Base-by-base conservation (phyloP, 164 flowering plant species). In the Hamamelis virginiana region DNA sequence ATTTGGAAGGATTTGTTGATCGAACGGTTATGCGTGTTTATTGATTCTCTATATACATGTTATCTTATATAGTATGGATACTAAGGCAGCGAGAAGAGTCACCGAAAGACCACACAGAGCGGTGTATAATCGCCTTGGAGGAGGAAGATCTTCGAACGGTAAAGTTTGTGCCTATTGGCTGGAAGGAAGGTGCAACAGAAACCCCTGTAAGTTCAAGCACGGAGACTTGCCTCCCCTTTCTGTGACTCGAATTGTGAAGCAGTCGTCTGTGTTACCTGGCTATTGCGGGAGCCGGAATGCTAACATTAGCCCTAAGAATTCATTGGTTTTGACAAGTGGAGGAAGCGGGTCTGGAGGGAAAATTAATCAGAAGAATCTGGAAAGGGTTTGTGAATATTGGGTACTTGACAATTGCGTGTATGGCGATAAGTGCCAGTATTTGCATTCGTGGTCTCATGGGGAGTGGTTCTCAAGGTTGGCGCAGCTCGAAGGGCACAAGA, bases 381-480 rank as follows among this genome's bases (percentile, higher is more conserved):
- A 27, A 11, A 58, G 28, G 44, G 45, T 68, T 45, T 78, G 78
- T 63, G 23, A 65, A 52, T 58, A 71, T 19, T 83, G 86, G 84
- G 44, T 74, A 18, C 55, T 58, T 0, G 76, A 75, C 4, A 70
- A 69, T 44, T 81, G 87, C 65, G 74, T 64, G 13, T n/a, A 70
- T 56, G 87, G 78, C 26, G 84, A 77, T 8, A 46, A 74, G 56
- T 80, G 87, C 78, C 66, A 59, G 27, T 64, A 62, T 59, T 50
- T 78, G 69, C 84, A 84, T 72, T 78, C 85, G 13, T 78, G 82
- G 81, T 73, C n/a, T 62, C 45, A 10, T 27, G 82, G 82, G 51
- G 64, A 60, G 48, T 77, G 81, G 26, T 69, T 84, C 59, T 23
- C 72, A 1, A 62, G 64, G 78, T 18, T 84, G 67, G 67, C 82